Conservation (phyloP, 192 early-diverging fungal genomes). For the Podila epicladia region DNA sequence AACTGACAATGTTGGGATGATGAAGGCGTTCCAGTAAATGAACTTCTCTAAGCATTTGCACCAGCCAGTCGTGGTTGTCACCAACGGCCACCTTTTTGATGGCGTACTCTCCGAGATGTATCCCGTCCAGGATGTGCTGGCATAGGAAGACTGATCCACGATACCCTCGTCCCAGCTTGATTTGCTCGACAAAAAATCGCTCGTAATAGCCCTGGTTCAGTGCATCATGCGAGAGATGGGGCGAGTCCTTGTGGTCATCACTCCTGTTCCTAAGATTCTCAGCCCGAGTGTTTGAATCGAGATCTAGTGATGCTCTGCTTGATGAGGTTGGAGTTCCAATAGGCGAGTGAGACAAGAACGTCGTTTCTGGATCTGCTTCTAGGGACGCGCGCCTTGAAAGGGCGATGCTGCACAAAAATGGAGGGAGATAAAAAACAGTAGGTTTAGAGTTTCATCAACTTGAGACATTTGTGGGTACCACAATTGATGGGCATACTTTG, state of each 20-base stretch:
- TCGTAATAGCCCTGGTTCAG: constrained; percentile 98
- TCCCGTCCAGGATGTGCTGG: constrained; percentile 79
- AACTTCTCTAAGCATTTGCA: constrained; percentile 93
- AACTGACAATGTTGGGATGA: constrained; percentile 93
- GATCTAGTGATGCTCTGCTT: constrained; percentile 28
- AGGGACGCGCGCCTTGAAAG: constrained; percentile 14
- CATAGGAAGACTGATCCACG: constrained; percentile 93
- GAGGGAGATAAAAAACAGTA: neutral
- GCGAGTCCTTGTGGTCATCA: neutral
- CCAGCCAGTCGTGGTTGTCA: constrained; percentile 88
- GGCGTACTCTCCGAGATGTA: constrained; percentile 87
- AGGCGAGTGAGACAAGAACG: neutral
- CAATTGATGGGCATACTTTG: constrained; percentile 26
- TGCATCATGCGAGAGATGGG: constrained; percentile 67
- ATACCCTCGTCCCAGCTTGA: constrained; percentile 89
- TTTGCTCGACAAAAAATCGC: constrained; percentile 89
- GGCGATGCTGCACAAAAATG: constrained; percentile 5
- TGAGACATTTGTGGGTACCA: neutral
- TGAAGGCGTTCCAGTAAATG: constrained; percentile 89
- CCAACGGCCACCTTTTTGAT: constrained; percentile 94
- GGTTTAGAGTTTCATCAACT: neutral
- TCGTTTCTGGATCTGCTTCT: constrained; percentile 9
- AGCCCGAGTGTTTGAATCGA: constrained; percentile 13
- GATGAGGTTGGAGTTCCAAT: constrained; percentile 36
- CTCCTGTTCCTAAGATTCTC: neutral